Base-by-base conservation (phyloP, 2,329 filamentous ascomycete genomes). In the Domatiomyces globalis region DNA sequence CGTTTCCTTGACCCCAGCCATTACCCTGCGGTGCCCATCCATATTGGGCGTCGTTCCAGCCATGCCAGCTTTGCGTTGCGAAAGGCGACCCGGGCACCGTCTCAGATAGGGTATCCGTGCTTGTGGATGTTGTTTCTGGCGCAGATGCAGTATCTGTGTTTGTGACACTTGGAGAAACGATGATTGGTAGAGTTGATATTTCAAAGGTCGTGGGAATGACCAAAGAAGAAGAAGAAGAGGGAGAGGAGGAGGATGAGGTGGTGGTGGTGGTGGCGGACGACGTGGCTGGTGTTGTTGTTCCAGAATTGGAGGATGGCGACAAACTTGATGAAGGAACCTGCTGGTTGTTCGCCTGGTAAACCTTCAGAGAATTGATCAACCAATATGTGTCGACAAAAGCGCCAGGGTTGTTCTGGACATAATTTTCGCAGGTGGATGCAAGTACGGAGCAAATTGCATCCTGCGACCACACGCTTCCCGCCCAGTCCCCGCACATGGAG, bases 401-500 rank as follows among this genome's bases (percentile, higher is more conserved):
- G 7, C 67, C 62, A 0, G 87, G 84, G 66, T 89, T 85, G 58
- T 76, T 71, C 52, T 74, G 73, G 25, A 94, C 88, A 65, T 80
- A 94, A 20, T 79, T 78, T 25, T 81, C 65, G 71, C 89, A 95
- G 1, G 80, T 81, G 39, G 67, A 57, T 0, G 79, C 84, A 58
- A 79, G 71, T 42, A 74, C 67, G 1, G 74, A 68, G 66, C 85
- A 89, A 43, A 76, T 74, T 5, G 68, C 54, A 54, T 81, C 74
- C 27, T 66, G 63, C 48, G 63, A 62, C 83, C 84, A 94, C 42
- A 81, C 79, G 45, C 71, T 65, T 27, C 86, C 86, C 5, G 88
- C 88, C 88, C 88, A 95, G 63, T 84, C 79, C n/a, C 89, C 89
- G 67, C 89, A 95, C 66, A 94, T 87, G 5, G 84, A 85, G 0